Base-by-base conservation (phyloP, 1,139 yeast genomes). In the Suhomyces choctaworum region DNA sequence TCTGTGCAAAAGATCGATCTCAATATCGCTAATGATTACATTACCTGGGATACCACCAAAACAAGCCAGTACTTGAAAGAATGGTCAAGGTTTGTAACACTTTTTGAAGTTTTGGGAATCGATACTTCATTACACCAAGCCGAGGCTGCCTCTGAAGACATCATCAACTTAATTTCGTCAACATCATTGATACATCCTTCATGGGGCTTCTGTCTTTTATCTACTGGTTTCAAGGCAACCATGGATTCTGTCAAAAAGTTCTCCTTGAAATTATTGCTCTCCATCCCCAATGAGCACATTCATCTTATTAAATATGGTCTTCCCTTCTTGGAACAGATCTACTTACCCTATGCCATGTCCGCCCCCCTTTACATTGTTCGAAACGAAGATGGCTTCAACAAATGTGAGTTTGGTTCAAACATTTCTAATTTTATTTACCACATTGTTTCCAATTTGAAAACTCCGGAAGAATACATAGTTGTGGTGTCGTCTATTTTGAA, bases 41-140 rank as follows among this genome's bases (percentile, higher is more conserved):
- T 85, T 44, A 35, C 47, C 1, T 82, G 89, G 82, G 58, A 66
- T n/a, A 38, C 48, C 0, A 16, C 48, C 0, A 45, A 64, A 1
- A 50, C 49, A 3, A 51, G 52, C 0, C 47, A 50, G 3, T 66
- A 71, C 32, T 50, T 76, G 23, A 65, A 64, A 11, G 77, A 79
- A 29, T 89, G 96, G 96, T 72, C 76, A 31, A 70, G 87, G 41
- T 89, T 69, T 50, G 69, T 79, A 22, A 85, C 96, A 0, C 62
- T 89, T 10, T 83, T 79, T 46, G 96, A 89, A 52, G 83, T 89
- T 31, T 63, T 87, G 25, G 94, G 89, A 2, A 73, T 89, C 31
- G 97, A 89, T 54, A 82, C 96, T 0, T 85, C 96, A 0, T 64
- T 86, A 49, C 90, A 89, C 51, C 97, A 89, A 58, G 80, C 92